Evolutionary conservation across 2,329 filamentous ascomycete species (phyloP), one percentile per base, ranked within the genome.

Genomic region (Aspergillus ruber): DNA sequence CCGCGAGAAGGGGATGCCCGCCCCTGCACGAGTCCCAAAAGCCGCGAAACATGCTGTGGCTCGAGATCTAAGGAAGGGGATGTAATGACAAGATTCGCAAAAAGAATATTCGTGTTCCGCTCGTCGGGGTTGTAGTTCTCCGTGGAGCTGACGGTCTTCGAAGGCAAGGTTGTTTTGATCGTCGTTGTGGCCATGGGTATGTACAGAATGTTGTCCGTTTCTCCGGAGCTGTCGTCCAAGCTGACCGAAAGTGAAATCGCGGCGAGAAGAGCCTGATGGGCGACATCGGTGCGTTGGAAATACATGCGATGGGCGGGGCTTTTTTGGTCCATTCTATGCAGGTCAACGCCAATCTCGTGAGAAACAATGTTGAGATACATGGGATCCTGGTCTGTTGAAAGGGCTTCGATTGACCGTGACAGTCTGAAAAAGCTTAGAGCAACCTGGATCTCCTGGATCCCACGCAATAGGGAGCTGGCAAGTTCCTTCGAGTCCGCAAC

Each of bases 231-330:
- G 64, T 96, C 90, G 60, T 96, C 90, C 32, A 98, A 77, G 35
- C 90, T 93, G 48, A 97, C 78, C 0, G 91, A 91, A 47, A 98
- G 87, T 1, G 93, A 95, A 36, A 98, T 82, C 3, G 90, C 93
- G 15, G 91, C 93, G 18, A 93, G 80, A 32, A 98, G 77, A 9
- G 90, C 93, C 74, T 98, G 91, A 66, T 98, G 93, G 10, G 93
- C 93, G 60, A 96, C 84, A 63, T 96, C 93, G 52, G 89, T 85
- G 18, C 86, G 83, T 2, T 90, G 88, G 63, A 98, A 98, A 69
- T 98, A 97, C 93, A 97, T 98, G 53, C 93, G 84, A 74, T 98
- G 93, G 0, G 91, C 90, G 1, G 93, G 90, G 13, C 90, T 95
- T 59, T 88, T 91, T 38, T 88, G 85, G 64, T 98, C 91, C 46